phyloP scores from a whole-genome alignment of 192 early-diverging fungal genomes.

The Entophlyctis helioformis region DNA sequence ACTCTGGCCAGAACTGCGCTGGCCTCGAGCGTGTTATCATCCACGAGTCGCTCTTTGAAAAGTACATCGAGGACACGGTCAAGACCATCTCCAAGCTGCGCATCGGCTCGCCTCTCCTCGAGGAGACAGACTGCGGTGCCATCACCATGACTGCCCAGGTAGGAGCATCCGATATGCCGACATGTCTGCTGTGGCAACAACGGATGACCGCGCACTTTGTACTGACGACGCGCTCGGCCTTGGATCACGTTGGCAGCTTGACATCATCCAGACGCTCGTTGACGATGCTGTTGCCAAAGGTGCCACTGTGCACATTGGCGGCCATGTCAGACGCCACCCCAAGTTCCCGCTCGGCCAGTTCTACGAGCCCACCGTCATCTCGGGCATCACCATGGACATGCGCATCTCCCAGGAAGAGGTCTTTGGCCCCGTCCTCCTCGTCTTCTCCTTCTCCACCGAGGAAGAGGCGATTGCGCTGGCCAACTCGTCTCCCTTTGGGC shows the following conservation, averaged over 20 bases:
- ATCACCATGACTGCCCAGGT: conserved; percentile 66
- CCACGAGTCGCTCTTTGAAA: conserved; percentile 55
- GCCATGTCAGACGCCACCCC: conserved; percentile 56
- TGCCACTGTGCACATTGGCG: conserved; percentile 59
- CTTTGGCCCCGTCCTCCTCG: conserved; percentile 80
- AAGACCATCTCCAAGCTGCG: conserved; percentile 45
- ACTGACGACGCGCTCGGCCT: no score
- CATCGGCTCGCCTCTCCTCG: conserved; percentile 60
- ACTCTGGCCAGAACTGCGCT: conserved; percentile 76
- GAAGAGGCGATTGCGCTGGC: conserved; percentile 51
- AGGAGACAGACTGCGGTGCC: conserved; percentile 66
- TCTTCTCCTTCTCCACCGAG: conserved; percentile 66
- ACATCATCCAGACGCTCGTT: conserved; percentile 46
- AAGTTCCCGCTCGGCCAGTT: conserved; percentile 49
- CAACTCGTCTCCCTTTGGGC: conserved; percentile 61
- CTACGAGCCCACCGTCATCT: conserved; percentile 71
- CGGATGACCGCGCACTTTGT: no score
- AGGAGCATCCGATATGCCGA: no score
- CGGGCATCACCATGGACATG: conserved; percentile 57
- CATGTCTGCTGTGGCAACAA: no score
- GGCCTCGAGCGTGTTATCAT: conserved; percentile 75
- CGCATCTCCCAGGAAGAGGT: conserved; percentile 65
- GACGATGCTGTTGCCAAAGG: conserved; percentile 68
- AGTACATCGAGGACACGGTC: conserved; percentile 50
- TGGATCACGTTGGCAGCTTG: no score